Percentiles rank a stretch among this genome's conserved stretches.
Evolutionary conservation across 23 red algal species (phyloP).

Genomic region (Gracilaria domingensis): DNA sequence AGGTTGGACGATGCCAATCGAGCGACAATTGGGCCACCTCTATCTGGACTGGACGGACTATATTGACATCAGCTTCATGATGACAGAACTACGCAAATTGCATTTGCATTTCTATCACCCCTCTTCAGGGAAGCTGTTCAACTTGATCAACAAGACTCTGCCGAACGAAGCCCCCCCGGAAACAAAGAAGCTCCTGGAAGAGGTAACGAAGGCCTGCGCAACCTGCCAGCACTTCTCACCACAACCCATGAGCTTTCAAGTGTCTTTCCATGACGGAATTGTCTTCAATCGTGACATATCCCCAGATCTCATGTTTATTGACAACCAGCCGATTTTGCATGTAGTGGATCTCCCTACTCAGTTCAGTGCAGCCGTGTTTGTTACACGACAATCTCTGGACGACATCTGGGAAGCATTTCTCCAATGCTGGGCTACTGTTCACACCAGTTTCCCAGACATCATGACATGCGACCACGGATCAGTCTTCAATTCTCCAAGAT

Average conservation of each 20-base stretch:
- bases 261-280: not conserved
- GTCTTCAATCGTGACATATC: constrained; percentile 7
- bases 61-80: not conserved
- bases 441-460: no score
- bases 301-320: constrained; percentile 5
- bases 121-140: constrained; percentile 22
- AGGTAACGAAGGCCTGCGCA: not conserved
- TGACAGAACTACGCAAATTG: constrained; percentile 1
- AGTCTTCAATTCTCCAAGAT: no score
- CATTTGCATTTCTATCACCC: constrained; percentile 22
- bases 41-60: not conserved
- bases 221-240: not conserved
- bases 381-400: no score
- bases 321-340: no score
- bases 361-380: no score
- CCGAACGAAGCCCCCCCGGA: not conserved
- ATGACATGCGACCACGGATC: no score
- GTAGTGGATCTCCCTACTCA: no score
- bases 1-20: no score
- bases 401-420: no score
- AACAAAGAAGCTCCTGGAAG: not conserved
- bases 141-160: not conserved
- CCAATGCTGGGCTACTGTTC: no score
- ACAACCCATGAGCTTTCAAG: not conserved
- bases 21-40: no score